These are phyloP conservation scores for Apiotrichum domesticum DNA, from an alignment of 1,284 basidiomycete genomes.

Conservation along the genomic window DNA sequence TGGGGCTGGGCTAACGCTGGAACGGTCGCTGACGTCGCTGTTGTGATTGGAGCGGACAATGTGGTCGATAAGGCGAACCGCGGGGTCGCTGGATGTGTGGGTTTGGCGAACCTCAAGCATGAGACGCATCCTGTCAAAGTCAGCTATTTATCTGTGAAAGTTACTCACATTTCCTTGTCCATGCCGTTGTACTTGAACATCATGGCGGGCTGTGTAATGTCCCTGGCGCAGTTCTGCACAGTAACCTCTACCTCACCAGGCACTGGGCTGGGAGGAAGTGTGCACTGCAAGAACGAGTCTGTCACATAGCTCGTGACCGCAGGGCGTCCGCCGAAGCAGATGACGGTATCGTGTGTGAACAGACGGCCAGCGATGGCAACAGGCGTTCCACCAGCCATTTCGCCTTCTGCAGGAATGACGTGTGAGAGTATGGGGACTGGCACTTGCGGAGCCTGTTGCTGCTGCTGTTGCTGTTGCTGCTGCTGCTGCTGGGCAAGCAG, in stretches of 20 bases:
- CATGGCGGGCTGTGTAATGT: slow-evolving; percentile 23
- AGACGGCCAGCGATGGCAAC: slow-evolving; percentile 88
- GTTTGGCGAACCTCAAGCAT: slow-evolving; percentile 36
- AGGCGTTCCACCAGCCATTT: slow-evolving; percentile 87
- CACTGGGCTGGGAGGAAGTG: slow-evolving; percentile 73
- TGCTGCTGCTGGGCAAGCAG: slow-evolving; percentile 5
- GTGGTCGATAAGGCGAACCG: slow-evolving; percentile 36
- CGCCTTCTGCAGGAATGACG: slow-evolving; percentile 85
- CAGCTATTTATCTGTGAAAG: slow-evolving; percentile 4
- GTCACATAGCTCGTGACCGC: slow-evolving; percentile 88
- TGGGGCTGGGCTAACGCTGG: slow-evolving; percentile 24
- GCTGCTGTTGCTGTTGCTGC: no score
- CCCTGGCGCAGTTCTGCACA: slow-evolving; percentile 54
- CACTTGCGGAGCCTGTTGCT: slow-evolving; percentile 7
- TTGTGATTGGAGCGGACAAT: slow-evolving; percentile 21
- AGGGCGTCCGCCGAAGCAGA: slow-evolving; percentile 77
- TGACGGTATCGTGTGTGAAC: slow-evolving; percentile 60
- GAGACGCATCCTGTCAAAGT: slow-evolving; percentile 31
- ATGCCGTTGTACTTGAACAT: slow-evolving; percentile 36
- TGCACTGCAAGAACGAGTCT: slow-evolving; percentile 86
- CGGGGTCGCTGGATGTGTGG: slow-evolving; percentile 31
- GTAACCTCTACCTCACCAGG: slow-evolving; percentile 88
- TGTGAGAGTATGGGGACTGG: slow-evolving; percentile 46
- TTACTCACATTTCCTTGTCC: slow-evolving; percentile 38
- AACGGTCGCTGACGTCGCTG: slow-evolving; percentile 30